Conservation (phyloP, 2,329 filamentous ascomycete genomes). For the Dactylellina cionopaga region DNA sequence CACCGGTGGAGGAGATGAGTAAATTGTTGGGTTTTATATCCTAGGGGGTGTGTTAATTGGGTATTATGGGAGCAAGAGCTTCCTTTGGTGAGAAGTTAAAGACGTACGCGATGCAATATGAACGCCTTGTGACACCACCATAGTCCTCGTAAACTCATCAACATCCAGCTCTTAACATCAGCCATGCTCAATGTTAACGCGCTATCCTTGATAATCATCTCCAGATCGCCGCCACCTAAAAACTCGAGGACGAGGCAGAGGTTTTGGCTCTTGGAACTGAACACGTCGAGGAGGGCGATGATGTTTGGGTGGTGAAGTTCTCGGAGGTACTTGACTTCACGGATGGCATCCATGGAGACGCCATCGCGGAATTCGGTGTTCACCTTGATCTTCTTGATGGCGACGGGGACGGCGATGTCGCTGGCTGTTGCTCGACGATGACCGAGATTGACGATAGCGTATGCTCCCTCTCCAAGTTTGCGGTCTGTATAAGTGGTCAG, state of each 20-base stretch:
- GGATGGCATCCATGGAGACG: conserved; percentile 91
- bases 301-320: conserved; percentile 96
- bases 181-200: conserved; percentile 83
- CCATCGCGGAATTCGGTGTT: conserved; percentile 88
- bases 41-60: conserved; percentile 21
- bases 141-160: conserved; percentile 89
- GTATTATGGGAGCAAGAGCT: too few relatives aligned
- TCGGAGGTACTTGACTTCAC: conserved; percentile 93
- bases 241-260: conserved; percentile 95
- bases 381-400: conserved; percentile 92
- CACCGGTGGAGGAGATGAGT: conserved; percentile 89
- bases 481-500: conserved; percentile 69
- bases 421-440: conserved; percentile 70
- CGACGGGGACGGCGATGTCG: conserved; percentile 79
- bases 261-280: conserved; percentile 95
- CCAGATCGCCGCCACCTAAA: conserved; percentile 90
- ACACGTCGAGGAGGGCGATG: conserved; percentile 89
- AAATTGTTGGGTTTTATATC: conserved; percentile 99
- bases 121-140: conserved; percentile 98
- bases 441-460: conserved; percentile 92
- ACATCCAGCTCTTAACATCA: conserved; percentile 98
- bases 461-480: conserved; percentile 95
- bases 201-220: conserved; percentile 90
- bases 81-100: background rate
- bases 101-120: conserved; percentile 77